A percentile compares a stretch with the other conserved stretches of the same genome.
Evolutionary conservation across 2,329 filamentous ascomycete genomes (phyloP).

Genomic region (Decorospora gaudefroyi): DNA sequence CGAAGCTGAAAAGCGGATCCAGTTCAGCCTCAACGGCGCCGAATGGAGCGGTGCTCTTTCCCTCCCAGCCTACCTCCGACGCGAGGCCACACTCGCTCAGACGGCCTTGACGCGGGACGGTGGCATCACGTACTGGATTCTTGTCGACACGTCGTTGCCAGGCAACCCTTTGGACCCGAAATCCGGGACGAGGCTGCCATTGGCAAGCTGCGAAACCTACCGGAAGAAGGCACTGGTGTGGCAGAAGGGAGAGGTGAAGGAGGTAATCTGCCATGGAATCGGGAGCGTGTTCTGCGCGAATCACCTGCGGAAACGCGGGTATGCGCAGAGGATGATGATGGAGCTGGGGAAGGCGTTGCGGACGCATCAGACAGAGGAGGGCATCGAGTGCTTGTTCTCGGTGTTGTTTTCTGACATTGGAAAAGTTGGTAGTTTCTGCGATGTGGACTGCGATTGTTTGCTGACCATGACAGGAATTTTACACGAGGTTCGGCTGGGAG

Average conservation of each 20-base stretch:
- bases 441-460: constrained; percentile 62
- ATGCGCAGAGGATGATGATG: constrained; percentile 77
- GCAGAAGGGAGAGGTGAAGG: constrained; percentile 54
- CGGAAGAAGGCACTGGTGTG: constrained; percentile 55
- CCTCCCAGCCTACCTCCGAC: constrained; percentile 60
- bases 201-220: constrained; percentile 64
- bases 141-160: constrained; percentile 55
- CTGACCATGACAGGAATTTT: constrained; percentile 81
- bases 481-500: constrained; percentile 76
- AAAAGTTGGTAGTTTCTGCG: constrained; percentile 56
- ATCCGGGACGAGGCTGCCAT: constrained; percentile 50
- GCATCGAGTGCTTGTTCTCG: constrained; percentile 64
- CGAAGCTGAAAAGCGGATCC: constrained; percentile 57
- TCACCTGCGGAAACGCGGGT: constrained; percentile 70
- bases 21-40: constrained; percentile 58
- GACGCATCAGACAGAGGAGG: constrained; percentile 55
- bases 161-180: constrained; percentile 45
- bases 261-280: constrained; percentile 72
- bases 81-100: constrained; percentile 58
- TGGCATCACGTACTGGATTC: constrained; percentile 63
- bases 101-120: constrained; percentile 60
- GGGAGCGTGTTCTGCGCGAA: constrained; percentile 78
- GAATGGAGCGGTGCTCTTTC: constrained; percentile 63
- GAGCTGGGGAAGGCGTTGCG: constrained; percentile 64
- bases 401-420: constrained; percentile 87